Base-by-base conservation (phyloP, 1,284 basidiomycete genomes). In the Pseudomicrostroma phylloplanum region DNA sequence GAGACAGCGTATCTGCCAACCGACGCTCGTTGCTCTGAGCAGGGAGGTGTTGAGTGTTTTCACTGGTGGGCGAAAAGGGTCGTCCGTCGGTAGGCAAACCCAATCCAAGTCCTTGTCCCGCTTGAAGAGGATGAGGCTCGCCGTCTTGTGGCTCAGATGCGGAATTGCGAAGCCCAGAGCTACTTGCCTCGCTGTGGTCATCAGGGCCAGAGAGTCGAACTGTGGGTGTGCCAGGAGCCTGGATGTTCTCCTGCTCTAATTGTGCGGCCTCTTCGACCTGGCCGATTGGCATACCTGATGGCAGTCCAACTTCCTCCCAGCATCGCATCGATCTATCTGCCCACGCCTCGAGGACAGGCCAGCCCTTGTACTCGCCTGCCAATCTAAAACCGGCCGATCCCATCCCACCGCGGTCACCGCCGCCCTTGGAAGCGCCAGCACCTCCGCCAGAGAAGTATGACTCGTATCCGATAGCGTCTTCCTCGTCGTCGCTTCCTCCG, bases 261-360 rank as follows among this genome's bases (percentile, higher is more conserved):
- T 72, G 64, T 42, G 64, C 63, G 26, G 68, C 62, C 57, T 70
- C 69, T 40, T 73, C 12, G 59, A 65, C 6, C 56, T 67, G 63
- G 59, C 70, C 67, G 41, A 60, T 19, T 6, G 73, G 71, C 56
- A 61, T 64, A 42, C 69, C 69, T 15, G 67, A 57, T 2, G 66
- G 55, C 2, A 76, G 43, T 0, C 75, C 76, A n/a, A 70, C 69
- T 23, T 67, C 65, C 49, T 71, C 71, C 77, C 77, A 78, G 30
- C 65, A 57, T 9, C 70, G 69, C 36, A 71, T 64, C 15, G 72
- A 72, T 15, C 71, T 69, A 57, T 78, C 77, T n/a, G 75, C 72
- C 75, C 72, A 77, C 26, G 74, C 71, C 51, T 78, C 77, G 23
- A 78, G 60, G 12, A 75, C 67, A 17, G 77, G 77, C 76, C 77